Evolutionary conservation across 78 protist genomes (phyloP).

Genomic region (slime mould (Dictyostelium discoideum)): DNA sequence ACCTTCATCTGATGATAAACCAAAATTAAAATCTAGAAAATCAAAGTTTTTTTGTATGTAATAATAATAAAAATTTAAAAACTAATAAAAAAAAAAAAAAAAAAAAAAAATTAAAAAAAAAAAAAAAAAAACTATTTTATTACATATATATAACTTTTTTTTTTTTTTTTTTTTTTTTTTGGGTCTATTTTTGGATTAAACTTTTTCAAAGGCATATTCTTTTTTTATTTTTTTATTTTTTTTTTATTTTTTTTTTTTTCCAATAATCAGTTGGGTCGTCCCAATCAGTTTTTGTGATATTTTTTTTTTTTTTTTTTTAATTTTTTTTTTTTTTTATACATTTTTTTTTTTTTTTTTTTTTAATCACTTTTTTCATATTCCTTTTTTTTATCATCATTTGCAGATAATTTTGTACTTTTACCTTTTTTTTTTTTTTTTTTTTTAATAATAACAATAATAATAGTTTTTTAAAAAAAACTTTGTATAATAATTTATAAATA

Average conservation of each 20-base stretch:
- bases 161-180: too few species aligned
- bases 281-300: not conserved
- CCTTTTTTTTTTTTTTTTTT: not conserved
- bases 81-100: not conserved
- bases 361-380: not conserved
- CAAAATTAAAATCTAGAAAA: slow-evolving; percentile 2
- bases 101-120: not conserved
- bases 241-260: too few species aligned
- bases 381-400: not conserved
- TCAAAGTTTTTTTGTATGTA: slow-evolving; percentile 22
- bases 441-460: not conserved
- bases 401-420: not conserved
- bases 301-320: too few species aligned
- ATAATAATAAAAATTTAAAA: not conserved
- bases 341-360: too few species aligned
- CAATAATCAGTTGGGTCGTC: too few species aligned
- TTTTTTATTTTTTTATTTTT: too few species aligned
- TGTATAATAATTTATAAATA: not conserved
- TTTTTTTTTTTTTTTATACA: too few species aligned
- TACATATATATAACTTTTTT: not conserved
- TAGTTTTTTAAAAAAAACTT: not conserved
- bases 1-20: not conserved
- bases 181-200: too few species aligned
- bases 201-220: too few species aligned
- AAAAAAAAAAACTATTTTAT: not conserved